phyloP scores from a whole-genome alignment of 2,329 filamentous ascomycete genomes.

The Ascochyta lentis region DNA sequence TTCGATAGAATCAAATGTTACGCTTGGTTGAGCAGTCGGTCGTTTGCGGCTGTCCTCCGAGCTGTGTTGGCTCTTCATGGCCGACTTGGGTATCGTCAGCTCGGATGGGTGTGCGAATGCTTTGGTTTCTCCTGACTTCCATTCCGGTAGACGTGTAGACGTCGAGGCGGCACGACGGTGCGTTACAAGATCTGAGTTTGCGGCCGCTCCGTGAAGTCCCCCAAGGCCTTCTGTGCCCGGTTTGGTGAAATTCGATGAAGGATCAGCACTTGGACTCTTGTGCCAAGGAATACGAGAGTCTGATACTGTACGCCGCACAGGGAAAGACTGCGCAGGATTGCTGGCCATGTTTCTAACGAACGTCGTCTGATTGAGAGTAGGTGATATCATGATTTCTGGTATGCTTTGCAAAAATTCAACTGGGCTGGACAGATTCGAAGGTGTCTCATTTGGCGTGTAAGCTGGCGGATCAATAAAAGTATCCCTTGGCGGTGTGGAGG shows the following conservation, averaged over 20 bases:
- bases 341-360: background rate
- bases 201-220: background rate
- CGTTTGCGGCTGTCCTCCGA: background rate
- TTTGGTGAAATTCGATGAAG: background rate
- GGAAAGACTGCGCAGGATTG: background rate
- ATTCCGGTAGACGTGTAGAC: background rate
- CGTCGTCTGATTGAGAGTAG: background rate
- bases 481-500: background rate
- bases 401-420: conserved; percentile 1
- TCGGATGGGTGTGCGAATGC: background rate
- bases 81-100: background rate
- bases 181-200: background rate
- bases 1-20: conserved; percentile 10
- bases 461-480: background rate
- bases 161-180: conserved; percentile 8
- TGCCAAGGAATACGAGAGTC: conserved; percentile 6
- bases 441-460: background rate
- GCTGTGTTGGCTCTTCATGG: background rate
- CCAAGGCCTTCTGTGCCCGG: background rate
- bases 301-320: conserved; percentile 8
- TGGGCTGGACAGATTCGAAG: background rate
- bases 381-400: conserved; percentile 7
- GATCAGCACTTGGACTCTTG: background rate
- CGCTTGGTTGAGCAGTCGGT: background rate
- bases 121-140: background rate